phyloP scores from a whole-genome alignment of 2,329 filamentous ascomycete species.

The Stagonosporopsis chrysanthemi region DNA sequence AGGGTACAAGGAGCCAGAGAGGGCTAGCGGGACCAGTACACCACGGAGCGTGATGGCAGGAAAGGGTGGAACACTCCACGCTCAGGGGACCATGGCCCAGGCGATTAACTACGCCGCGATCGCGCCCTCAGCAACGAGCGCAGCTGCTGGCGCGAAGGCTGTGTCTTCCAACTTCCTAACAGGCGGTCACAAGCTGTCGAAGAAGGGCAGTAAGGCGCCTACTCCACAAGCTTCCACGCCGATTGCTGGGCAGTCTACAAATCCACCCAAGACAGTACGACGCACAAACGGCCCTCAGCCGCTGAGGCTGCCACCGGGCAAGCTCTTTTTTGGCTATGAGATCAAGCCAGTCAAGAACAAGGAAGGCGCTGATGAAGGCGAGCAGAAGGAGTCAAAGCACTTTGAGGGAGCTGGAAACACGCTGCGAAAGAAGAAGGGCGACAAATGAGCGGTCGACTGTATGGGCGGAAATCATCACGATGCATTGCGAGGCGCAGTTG shows the following conservation, averaged over 20 bases:
- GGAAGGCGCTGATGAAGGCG: conserved; percentile 64
- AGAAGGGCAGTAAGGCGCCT: conserved; percentile 79
- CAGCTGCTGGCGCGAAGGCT: conserved; percentile 67
- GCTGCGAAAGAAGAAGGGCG: conserved; percentile 75
- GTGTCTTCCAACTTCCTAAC: conserved; percentile 79
- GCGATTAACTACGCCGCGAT: conserved; percentile 97
- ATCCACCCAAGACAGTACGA: conserved; percentile 52
- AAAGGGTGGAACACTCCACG: conserved; percentile 76
- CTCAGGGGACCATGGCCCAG: conserved; percentile 93
- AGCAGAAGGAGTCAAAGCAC: conserved; percentile 68
- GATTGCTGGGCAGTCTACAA: conserved; percentile 62
- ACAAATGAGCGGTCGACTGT: conserved; percentile 35
- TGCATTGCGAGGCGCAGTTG: conserved; percentile 32
- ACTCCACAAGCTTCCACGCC: conserved; percentile 69
- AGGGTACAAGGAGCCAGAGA: conserved; percentile 89
- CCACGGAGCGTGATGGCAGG: conserved; percentile 73
- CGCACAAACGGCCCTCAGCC: conserved; percentile 83
- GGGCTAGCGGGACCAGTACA: conserved; percentile 82
- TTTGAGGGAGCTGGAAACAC: conserved; percentile 89
- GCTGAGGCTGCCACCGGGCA: conserved; percentile 82
- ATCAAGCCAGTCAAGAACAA: conserved; percentile 86
- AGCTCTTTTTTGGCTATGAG: conserved; percentile 96
- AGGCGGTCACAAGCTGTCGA: conserved; percentile 82
- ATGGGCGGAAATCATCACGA: conserved; percentile 4
- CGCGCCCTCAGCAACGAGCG: conserved; percentile 75